These are phyloP conservation scores for Metschnikowia aberdeeniae DNA, from an alignment of 805 yeast species.

Conservation along the genomic window DNA sequence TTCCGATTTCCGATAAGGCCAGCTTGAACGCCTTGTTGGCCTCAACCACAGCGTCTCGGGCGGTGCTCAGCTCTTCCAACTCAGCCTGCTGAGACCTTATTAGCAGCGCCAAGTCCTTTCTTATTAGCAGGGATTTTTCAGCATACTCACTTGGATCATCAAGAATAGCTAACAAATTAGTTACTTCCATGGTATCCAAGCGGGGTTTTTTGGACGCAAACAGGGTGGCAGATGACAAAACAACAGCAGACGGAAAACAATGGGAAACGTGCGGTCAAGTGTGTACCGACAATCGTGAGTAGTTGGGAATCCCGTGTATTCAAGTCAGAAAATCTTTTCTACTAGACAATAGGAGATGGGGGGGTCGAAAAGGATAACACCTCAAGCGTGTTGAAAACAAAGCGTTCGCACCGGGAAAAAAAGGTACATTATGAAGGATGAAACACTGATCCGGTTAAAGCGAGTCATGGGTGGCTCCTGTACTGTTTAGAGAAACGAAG, in stretches of 20 bases:
- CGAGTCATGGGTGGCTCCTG: too few species aligned
- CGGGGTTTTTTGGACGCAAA: slow-evolving; percentile 18
- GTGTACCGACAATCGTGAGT: too few species aligned
- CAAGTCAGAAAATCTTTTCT: not conserved
- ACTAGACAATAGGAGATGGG: not conserved
- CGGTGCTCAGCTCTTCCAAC: slow-evolving; percentile 25
- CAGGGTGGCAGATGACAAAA: slow-evolving; percentile 11
- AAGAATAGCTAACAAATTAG: slow-evolving; percentile 31
- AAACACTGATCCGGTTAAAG: too few species aligned
- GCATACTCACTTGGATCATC: slow-evolving; percentile 37
- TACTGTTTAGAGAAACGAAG: too few species aligned
- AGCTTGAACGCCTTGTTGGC: slow-evolving; percentile 70
- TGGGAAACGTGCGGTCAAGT: not conserved
- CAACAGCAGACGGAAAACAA: not conserved
- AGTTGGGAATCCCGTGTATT: not conserved
- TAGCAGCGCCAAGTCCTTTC: slow-evolving; percentile 27
- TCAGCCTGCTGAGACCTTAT: slow-evolving; percentile 28
- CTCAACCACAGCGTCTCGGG: slow-evolving; percentile 32
- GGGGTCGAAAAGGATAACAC: not conserved
- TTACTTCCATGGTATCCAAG: slow-evolving; percentile 28
- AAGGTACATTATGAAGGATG: too few species aligned
- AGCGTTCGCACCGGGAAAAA: not conserved
- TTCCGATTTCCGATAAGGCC: slow-evolving; percentile 75
- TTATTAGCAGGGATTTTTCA: slow-evolving; percentile 26
- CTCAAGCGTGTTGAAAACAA: not conserved